A percentile compares a stretch with the other conserved stretches of the same genome.
Conservation (phyloP, 1,284 basidiomycete genomes). For the Ustilago cynodontis region DNA sequence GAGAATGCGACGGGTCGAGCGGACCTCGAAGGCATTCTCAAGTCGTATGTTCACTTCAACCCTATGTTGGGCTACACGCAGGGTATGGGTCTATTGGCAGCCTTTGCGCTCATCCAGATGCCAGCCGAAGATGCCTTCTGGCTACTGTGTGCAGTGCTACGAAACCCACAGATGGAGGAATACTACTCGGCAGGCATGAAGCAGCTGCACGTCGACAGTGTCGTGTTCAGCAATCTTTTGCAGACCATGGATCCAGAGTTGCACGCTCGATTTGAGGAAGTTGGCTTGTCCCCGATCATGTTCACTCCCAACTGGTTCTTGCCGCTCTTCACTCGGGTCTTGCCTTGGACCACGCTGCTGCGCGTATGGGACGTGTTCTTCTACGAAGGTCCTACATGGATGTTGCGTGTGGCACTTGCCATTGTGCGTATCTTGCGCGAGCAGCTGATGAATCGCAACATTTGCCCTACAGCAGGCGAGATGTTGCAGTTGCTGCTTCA, state of each 20-base stretch:
- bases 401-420: conserved; percentile 83
- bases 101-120: conserved; percentile 82
- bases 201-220: conserved; percentile 83
- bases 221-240: conserved; percentile 81
- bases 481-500: conserved; percentile 74
- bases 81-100: conserved; percentile 83
- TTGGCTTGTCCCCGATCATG: conserved; percentile 61
- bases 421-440: conserved; percentile 75
- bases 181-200: conserved; percentile 81
- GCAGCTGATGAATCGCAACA: conserved; percentile 76
- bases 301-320: conserved; percentile 69
- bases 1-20: conserved; percentile 59
- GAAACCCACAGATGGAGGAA: conserved; percentile 72
- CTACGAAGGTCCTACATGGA: conserved; percentile 79
- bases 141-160: conserved; percentile 79
- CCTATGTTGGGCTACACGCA: conserved; percentile 70
- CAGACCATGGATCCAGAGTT: conserved; percentile 77
- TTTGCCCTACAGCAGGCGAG: conserved; percentile 72
- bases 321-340: conserved; percentile 78
- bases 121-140: conserved; percentile 94
- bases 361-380: conserved; percentile 90
- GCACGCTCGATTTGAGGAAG: conserved; percentile 52
- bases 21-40: conserved; percentile 63
- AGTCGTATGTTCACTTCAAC: conserved; percentile 70
- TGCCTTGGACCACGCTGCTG: conserved; percentile 82